A percentile compares a stretch with the other conserved stretches of the same genome.
These are phyloP conservation scores for Saitozyma podzolica DNA, from an alignment of 768 basidiomycete genomes.

Conservation along the genomic window DNA sequence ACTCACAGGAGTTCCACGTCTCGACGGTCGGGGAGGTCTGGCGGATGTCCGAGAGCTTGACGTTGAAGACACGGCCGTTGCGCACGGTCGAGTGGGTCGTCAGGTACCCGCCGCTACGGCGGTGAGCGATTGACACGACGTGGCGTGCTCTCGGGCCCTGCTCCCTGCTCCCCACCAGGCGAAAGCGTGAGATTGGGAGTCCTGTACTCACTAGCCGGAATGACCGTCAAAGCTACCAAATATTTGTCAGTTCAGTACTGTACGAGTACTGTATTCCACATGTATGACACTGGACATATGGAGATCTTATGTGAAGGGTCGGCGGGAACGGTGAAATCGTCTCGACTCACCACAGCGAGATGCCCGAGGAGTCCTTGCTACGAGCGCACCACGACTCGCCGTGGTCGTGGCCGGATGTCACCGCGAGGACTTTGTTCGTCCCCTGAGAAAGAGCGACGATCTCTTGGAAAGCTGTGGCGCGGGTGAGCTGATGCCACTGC, in stretches of 20 bases:
- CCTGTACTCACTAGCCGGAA: constrained; percentile 59
- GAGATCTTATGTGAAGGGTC: not conserved
- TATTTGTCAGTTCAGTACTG: not conserved
- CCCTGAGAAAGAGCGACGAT: constrained; percentile 66
- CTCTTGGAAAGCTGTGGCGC: constrained; percentile 57
- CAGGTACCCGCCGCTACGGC: constrained; percentile 17
- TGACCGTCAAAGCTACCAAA: constrained; percentile 64
- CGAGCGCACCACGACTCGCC: constrained; percentile 78
- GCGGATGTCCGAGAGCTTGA: constrained; percentile 14
- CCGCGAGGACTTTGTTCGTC: constrained; percentile 54
- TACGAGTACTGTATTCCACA: not conserved
- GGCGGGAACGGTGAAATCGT: no score
- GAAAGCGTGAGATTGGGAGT: not conserved
- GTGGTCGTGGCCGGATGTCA: constrained; percentile 59
- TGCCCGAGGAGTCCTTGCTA: constrained; percentile 60
- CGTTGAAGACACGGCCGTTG: constrained; percentile 23
- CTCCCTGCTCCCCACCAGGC: not conserved
- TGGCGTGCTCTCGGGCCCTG: no score
- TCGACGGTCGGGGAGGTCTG: constrained; percentile 12
- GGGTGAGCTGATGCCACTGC: not conserved
- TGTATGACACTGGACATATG: no score
- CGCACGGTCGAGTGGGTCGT: constrained; percentile 13
- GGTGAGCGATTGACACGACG: not conserved
- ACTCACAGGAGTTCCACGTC: constrained; percentile 30
- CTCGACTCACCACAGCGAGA: constrained; percentile 62